A percentile compares a stretch with the other conserved stretches of the same genome.
Conservation (phyloP, 2,329 filamentous ascomycete genomes). For the Aquanectria penicillioides region DNA sequence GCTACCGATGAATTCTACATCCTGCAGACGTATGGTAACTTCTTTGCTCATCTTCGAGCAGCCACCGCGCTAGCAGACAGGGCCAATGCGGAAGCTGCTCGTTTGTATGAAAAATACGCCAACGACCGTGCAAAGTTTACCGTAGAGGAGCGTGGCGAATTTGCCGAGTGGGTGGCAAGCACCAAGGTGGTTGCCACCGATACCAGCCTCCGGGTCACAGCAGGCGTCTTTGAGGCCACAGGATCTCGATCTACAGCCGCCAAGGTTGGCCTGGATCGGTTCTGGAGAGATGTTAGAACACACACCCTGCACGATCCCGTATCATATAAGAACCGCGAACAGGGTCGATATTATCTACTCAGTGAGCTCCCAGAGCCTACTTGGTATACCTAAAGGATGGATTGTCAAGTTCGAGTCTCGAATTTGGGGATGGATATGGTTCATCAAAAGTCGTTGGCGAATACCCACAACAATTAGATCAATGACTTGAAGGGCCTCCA, state of each 20-base stretch:
- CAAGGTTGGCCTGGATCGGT: slow-evolving; percentile 70
- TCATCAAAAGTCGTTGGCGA: no score
- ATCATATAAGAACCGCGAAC: slow-evolving; percentile 72
- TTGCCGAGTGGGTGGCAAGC: slow-evolving; percentile 70
- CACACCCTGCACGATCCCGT: slow-evolving; percentile 75
- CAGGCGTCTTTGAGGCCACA: slow-evolving; percentile 72
- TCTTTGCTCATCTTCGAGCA: slow-evolving; percentile 69
- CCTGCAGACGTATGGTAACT: slow-evolving; percentile 71
- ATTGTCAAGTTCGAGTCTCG: no score
- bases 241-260: slow-evolving; percentile 66
- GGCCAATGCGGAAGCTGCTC: slow-evolving; percentile 59
- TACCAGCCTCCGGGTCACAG: slow-evolving; percentile 65
- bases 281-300: slow-evolving; percentile 73
- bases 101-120: slow-evolving; percentile 54
- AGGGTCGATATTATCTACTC: slow-evolving; percentile 66
- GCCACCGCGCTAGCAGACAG: slow-evolving; percentile 67
- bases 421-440: no score
- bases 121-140: slow-evolving; percentile 56
- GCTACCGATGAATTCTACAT: slow-evolving; percentile 73
- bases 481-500: no score
- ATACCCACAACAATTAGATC: no score
- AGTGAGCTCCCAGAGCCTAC: slow-evolving; percentile 66
- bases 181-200: slow-evolving; percentile 72
- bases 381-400: slow-evolving; percentile 64
- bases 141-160: slow-evolving; percentile 64